These are phyloP conservation scores for Cryphonectria carpinicola DNA, from an alignment of 2,329 filamentous ascomycete species.

Conservation along the genomic window DNA sequence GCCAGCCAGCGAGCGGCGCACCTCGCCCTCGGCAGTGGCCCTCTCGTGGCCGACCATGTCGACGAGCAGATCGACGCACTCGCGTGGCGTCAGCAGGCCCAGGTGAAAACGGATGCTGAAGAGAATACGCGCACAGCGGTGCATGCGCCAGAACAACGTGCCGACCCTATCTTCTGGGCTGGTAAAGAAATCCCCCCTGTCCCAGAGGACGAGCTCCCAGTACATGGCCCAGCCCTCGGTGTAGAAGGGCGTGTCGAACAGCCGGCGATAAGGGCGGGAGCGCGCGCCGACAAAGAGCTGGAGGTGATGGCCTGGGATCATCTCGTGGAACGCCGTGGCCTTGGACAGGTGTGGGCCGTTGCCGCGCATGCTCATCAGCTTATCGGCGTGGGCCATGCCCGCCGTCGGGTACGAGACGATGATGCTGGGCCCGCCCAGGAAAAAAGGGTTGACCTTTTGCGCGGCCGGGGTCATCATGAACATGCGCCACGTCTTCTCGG, in stretches of 20 bases:
- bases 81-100: slow-evolving; percentile 53
- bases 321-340: slow-evolving; percentile 64
- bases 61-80: slow-evolving; percentile 62
- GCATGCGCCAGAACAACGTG: slow-evolving; percentile 66
- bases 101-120: slow-evolving; percentile 64
- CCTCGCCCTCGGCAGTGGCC: slow-evolving; percentile 63
- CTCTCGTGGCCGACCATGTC: slow-evolving; percentile 61
- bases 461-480: slow-evolving; percentile 58
- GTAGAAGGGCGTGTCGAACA: slow-evolving; percentile 62
- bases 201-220: slow-evolving; percentile 64
- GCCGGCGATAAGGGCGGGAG: slow-evolving; percentile 50
- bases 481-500: slow-evolving; percentile 58
- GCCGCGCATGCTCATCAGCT: slow-evolving; percentile 63
- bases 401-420: slow-evolving; percentile 60
- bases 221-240: slow-evolving; percentile 66
- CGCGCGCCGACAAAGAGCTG: slow-evolving; percentile 55
- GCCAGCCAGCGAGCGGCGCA: slow-evolving; percentile 58
- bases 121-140: slow-evolving; percentile 62
- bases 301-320: slow-evolving; percentile 62
- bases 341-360: slow-evolving; percentile 62
- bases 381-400: slow-evolving; percentile 56
- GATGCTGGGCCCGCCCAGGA: slow-evolving; percentile 58
- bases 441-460: slow-evolving; percentile 63
- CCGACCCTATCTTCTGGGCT: slow-evolving; percentile 58
- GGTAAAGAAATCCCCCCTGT: slow-evolving; percentile 53